Conservation (phyloP, 768 basidiomycete genomes). For the Kwoniella heveanensis region DNA sequence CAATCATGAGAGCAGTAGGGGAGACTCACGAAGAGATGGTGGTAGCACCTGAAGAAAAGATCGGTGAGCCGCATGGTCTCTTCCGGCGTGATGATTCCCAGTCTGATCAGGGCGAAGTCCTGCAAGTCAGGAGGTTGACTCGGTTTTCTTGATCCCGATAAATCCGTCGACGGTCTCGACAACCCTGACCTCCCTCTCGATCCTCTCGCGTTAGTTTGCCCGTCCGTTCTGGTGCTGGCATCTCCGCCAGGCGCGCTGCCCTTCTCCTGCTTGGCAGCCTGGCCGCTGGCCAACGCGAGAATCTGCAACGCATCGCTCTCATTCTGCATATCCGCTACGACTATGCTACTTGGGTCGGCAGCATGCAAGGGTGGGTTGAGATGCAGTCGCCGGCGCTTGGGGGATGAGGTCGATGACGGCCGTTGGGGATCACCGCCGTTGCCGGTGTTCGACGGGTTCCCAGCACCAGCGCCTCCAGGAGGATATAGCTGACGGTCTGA, state of each 20-base stretch:
- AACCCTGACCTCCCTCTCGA: not conserved
- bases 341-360: conserved; percentile 50
- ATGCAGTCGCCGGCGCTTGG: conserved; percentile 43
- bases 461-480: not conserved
- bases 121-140: conserved; percentile 5
- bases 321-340: conserved; percentile 55
- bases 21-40: conserved; percentile 48
- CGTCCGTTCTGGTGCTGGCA: not conserved
- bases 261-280: conserved; percentile 15
- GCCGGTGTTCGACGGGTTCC: not conserved
- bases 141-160: not conserved
- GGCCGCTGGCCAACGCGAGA: conserved; percentile 45
- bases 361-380: conserved; percentile 44
- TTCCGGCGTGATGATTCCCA: conserved; percentile 37
- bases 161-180: not conserved
- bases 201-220: not conserved
- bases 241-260: not conserved
- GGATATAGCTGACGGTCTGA: not conserved
- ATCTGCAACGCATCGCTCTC: conserved; percentile 54
- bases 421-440: not conserved
- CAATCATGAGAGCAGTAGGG: no score
- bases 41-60: conserved; percentile 47
- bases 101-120: conserved; percentile 42
- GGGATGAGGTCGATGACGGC: conserved; percentile 27
- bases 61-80: conserved; percentile 38